phyloP scores from a whole-genome alignment of 306 rosid genomes.

The Parietaria judaica region DNA sequence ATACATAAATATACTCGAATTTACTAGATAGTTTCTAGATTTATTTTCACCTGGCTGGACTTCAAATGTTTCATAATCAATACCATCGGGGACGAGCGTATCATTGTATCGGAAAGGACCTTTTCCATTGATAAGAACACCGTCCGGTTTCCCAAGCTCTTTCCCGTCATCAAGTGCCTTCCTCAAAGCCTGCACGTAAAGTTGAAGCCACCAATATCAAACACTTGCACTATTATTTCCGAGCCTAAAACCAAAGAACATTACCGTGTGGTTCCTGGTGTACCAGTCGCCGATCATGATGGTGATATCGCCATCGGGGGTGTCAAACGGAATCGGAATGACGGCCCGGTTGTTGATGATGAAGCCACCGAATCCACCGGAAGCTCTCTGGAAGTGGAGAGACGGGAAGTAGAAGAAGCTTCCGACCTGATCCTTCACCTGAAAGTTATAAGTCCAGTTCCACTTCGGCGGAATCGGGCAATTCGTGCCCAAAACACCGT shows the following conservation, averaged over 20 bases:
- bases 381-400: slow-evolving; percentile 79
- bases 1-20: too few species aligned
- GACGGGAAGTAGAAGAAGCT: slow-evolving; percentile 95
- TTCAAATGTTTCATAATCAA: slow-evolving; percentile 58
- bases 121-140: slow-evolving; percentile 96
- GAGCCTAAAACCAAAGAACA: slow-evolving; percentile 12
- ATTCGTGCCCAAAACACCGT: slow-evolving; percentile 87
- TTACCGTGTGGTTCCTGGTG: slow-evolving; percentile 79
- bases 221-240: background rate
- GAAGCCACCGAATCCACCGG: slow-evolving; percentile 89
- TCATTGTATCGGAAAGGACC: slow-evolving; percentile 83
- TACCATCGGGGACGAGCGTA: slow-evolving; percentile 79
- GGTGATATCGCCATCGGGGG: slow-evolving; percentile 68
- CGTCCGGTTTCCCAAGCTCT: slow-evolving; percentile 90
- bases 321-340: slow-evolving; percentile 74
- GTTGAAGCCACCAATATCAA: slow-evolving; percentile 18
- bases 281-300: slow-evolving; percentile 89
- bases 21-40: background rate
- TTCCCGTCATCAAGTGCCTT: slow-evolving; percentile 74
- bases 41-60: slow-evolving; percentile 62
- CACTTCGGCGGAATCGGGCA: slow-evolving; percentile 97
- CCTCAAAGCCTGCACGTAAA: slow-evolving; percentile 70
- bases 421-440: slow-evolving; percentile 94
- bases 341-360: slow-evolving; percentile 51
- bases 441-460: slow-evolving; percentile 97